Percentiles rank a stretch among this genome's conserved stretches.
Conservation (phyloP, 495 filamentous ascomycete genomes). For the Geopyxis carbonaria region DNA sequence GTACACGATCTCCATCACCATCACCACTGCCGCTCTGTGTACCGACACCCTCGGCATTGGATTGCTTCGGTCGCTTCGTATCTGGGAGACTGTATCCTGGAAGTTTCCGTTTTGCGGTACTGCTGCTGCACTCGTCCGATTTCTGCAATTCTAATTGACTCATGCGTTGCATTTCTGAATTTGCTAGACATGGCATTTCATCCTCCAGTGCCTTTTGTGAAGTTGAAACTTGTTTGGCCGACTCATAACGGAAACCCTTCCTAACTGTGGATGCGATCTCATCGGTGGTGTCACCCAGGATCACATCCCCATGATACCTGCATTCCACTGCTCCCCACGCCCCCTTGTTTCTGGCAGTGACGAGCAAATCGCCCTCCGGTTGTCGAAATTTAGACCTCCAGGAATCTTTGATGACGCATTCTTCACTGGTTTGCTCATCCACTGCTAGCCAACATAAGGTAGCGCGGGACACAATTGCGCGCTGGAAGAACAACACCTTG, state of each 20-base stretch:
- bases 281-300: not conserved
- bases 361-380: not conserved
- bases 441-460: not conserved
- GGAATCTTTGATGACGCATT: conserved; percentile 2
- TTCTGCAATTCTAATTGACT: no score
- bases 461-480: not conserved
- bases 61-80: not conserved
- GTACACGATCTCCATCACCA: not conserved
- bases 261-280: not conserved
- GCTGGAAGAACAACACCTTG: not conserved
- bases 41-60: not conserved
- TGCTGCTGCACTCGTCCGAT: no score
- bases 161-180: no score
- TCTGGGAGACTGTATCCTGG: no score
- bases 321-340: not conserved
- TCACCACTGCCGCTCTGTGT: not conserved
- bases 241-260: not conserved
- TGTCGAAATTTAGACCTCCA: not conserved
- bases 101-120: no score
- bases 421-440: not conserved
- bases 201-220: not conserved
- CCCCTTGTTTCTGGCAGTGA: no score
- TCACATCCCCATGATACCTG: not conserved
- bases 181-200: no score
- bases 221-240: not conserved